phyloP scores from a whole-genome alignment of 108 stramenopile genomes.

The Skeletonema menzelii region DNA sequence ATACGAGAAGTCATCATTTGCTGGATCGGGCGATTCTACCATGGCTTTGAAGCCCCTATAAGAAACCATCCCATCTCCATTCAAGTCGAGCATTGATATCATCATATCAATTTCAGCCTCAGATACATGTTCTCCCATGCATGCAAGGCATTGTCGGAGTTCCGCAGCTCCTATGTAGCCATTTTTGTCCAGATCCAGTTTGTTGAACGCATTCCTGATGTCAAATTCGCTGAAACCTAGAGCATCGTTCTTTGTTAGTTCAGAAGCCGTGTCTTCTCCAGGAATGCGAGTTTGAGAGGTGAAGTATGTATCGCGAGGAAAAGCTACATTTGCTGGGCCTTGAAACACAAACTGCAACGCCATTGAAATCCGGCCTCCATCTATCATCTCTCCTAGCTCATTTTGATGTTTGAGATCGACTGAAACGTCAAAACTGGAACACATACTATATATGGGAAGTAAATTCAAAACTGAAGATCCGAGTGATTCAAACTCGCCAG shows the following conservation, averaged over 20 bases:
- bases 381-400: constrained; percentile 41
- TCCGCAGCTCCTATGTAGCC: constrained; percentile 75
- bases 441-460: constrained; percentile 66
- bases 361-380: constrained; percentile 43
- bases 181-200: constrained; percentile 81
- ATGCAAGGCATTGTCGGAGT: constrained; percentile 74
- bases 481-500: constrained; percentile 49
- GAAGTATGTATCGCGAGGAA: constrained; percentile 70
- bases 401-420: constrained; percentile 51
- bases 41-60: constrained; percentile 72
- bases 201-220: constrained; percentile 69
- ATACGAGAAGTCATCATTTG: constrained; percentile 54
- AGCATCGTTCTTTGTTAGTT: not conserved
- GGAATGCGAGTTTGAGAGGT: constrained; percentile 66
- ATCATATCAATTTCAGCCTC: constrained; percentile 88
- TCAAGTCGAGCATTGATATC: constrained; percentile 79
- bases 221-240: constrained; percentile 70
- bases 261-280: constrained; percentile 16
- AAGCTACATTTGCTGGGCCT: constrained; percentile 47
- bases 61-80: constrained; percentile 85
- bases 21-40: constrained; percentile 73
- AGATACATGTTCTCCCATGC: constrained; percentile 89
- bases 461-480: constrained; percentile 57
- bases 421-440: constrained; percentile 47
- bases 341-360: constrained; percentile 56